Percentiles rank a stretch among this genome's conserved stretches.
Evolutionary conservation across 495 filamentous ascomycete genomes (phyloP).

Genomic region (Terfezia boudieri): DNA sequence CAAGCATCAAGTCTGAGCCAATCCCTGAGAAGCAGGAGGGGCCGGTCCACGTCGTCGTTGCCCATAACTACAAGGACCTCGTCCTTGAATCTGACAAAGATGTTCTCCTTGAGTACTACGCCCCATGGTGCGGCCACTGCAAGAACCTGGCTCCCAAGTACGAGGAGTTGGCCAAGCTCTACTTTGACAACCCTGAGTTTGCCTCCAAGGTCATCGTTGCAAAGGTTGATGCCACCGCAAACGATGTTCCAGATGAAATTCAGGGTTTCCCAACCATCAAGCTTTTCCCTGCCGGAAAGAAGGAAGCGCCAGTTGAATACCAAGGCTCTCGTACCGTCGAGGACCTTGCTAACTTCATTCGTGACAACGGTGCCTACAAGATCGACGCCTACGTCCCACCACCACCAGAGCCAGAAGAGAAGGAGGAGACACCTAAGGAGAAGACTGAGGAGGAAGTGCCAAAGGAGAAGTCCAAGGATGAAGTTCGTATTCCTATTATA

Average conservation of each 20-base stretch:
- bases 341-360: constrained; percentile 81
- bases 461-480: constrained; percentile 17
- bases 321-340: constrained; percentile 73
- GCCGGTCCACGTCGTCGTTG: constrained; percentile 70
- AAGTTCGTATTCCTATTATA: constrained; percentile 17
- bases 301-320: constrained; percentile 70
- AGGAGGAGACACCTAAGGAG: constrained; percentile 29
- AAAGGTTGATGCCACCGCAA: constrained; percentile 81
- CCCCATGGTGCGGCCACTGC: constrained; percentile 98
- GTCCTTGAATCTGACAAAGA: constrained; percentile 91
- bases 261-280: constrained; percentile 99
- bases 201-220: constrained; percentile 73
- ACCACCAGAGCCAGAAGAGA: constrained; percentile 14
- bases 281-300: constrained; percentile 78
- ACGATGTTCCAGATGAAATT: constrained; percentile 62
- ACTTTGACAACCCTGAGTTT: constrained; percentile 43
- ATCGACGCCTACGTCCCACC: constrained; percentile 35
- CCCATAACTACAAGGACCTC: constrained; percentile 78
- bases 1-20: constrained; percentile 95
- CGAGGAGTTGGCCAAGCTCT: constrained; percentile 70
- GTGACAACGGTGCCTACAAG: constrained; percentile 83
- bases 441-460: constrained; percentile 28
- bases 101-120: constrained; percentile 95
- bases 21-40: constrained; percentile 90
- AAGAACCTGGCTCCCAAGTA: constrained; percentile 83